Evolutionary conservation across 352 stramenopile species (phyloP).

Genomic region (Globisporangium canariense): DNA sequence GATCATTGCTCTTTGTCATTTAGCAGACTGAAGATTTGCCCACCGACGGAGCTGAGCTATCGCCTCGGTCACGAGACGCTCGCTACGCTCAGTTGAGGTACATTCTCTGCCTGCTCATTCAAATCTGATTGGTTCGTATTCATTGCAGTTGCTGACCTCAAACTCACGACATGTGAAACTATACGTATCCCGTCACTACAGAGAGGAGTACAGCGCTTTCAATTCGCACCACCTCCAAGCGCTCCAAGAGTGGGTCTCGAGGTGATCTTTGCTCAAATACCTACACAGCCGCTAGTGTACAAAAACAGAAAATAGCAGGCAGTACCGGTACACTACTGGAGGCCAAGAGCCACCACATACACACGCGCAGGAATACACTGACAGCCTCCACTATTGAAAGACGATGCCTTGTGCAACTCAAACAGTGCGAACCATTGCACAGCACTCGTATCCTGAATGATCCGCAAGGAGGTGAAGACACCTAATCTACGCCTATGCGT

Average conservation of each 20-base stretch:
- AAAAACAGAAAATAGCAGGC: not conserved
- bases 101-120: not conserved
- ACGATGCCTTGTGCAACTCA: too few species aligned
- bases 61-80: not conserved
- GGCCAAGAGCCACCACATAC: too few species aligned
- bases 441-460: not conserved
- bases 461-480: not conserved
- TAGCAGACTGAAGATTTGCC: not conserved
- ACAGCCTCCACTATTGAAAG: too few species aligned
- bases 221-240: constrained; percentile 41
- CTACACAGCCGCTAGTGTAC: not conserved
- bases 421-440: too few species aligned
- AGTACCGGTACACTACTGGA: not conserved
- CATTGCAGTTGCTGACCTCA: not conserved
- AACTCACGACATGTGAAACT: not conserved
- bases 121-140: not conserved
- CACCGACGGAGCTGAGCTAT: not conserved
- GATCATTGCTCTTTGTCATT: not conserved
- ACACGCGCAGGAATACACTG: too few species aligned
- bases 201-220: constrained; percentile 46
- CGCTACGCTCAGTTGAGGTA: constrained; percentile 15
- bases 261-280: not conserved
- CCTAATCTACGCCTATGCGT: constrained; percentile 4
- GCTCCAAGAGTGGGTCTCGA: constrained; percentile 41
- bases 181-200: constrained; percentile 3